A percentile compares a stretch with the other conserved stretches of the same genome.
phyloP scores from a whole-genome alignment of 495 filamentous ascomycete genomes.

The Lophiostoma macrostomum region DNA sequence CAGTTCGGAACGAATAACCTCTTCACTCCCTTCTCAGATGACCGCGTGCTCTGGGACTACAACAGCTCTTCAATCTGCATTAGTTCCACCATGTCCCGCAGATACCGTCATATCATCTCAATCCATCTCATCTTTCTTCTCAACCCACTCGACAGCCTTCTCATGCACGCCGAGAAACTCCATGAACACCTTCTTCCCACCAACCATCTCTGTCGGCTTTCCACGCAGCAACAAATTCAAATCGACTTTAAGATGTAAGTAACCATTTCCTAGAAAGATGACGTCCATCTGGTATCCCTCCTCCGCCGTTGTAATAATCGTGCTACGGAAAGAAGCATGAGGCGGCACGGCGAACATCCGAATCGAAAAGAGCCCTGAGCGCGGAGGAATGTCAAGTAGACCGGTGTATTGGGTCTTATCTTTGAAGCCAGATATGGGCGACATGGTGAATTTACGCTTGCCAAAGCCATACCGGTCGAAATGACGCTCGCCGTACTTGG shows the following conservation, averaged over 20 bases:
- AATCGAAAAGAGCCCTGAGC: conserved; percentile 8
- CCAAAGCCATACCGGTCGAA: conserved; percentile 24
- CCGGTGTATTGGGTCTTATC: conserved; percentile 8
- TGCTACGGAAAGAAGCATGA: conserved; percentile 24
- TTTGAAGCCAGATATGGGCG: conserved; percentile 8
- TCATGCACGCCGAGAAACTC: conserved; percentile 25
- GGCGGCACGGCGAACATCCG: conserved; percentile 12
- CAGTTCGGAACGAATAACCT: no score
- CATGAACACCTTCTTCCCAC: conserved; percentile 12
- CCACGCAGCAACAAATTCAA: conserved; percentile 22
- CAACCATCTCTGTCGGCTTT: conserved; percentile 15
- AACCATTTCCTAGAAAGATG: conserved; percentile 23
- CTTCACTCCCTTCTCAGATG: no score
- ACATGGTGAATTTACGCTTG: conserved; percentile 13
- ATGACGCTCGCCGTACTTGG: conserved; percentile 16
- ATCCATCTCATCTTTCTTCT: conserved; percentile 11
- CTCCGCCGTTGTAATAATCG: conserved; percentile 1
- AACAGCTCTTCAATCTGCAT: conserved; percentile 1
- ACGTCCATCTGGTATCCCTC: conserved; percentile 23
- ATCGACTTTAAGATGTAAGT: conserved; percentile 16
- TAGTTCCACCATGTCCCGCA: conserved; percentile 2
- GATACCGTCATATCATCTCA: conserved; percentile 13
- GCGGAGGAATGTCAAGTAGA: conserved; percentile 19
- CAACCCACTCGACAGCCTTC: conserved; percentile 20
- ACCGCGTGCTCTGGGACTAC: not conserved